Conservation (phyloP, 805 yeast species). For the Hermanozyma aechmeae region DNA sequence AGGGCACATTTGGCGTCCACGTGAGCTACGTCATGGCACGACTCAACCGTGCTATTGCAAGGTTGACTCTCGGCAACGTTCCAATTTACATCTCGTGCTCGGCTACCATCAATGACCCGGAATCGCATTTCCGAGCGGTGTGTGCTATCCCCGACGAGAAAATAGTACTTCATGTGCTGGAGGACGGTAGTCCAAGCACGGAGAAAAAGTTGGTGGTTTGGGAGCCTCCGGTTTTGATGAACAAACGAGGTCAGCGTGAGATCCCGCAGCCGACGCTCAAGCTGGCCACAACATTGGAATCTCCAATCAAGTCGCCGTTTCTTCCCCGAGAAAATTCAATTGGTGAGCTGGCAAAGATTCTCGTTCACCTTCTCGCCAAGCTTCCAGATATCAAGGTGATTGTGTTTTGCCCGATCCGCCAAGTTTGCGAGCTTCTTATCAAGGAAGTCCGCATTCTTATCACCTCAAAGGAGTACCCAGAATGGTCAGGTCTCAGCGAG, state of each 20-base stretch:
- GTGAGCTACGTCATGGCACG: conserved; percentile 81
- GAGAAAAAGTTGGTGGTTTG: conserved; percentile 68
- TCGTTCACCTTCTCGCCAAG: conserved; percentile 54
- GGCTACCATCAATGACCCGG: conserved; percentile 79
- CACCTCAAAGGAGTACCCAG: conserved; percentile 21
- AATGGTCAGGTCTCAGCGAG: conserved; percentile 32
- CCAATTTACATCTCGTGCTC: conserved; percentile 81
- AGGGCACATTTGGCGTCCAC: conserved; percentile 88
- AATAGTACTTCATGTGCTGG: conserved; percentile 44
- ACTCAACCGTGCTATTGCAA: conserved; percentile 43
- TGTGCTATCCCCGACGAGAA: conserved; percentile 51
- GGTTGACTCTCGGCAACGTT: conserved; percentile 5
- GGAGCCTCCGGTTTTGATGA: conserved; percentile 67
- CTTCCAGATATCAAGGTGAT: conserved; percentile 61
- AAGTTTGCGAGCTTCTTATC: conserved; percentile 80
- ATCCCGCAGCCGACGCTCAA: conserved; percentile 3
- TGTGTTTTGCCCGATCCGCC: conserved; percentile 82
- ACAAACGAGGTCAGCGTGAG: conserved; percentile 39
- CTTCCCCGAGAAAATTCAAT: conserved; percentile 57
- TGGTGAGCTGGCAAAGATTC: conserved; percentile 63
- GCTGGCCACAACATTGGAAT: conserved; percentile 4
- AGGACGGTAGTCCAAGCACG: conserved; percentile 90
- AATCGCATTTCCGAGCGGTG: conserved; percentile 57
- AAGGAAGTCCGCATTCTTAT: conserved; percentile 63
- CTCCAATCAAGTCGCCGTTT: conserved; percentile 4